Conservation (phyloP, 169 alveolate genomes). For the Cyclospora cayetanensis region DNA sequence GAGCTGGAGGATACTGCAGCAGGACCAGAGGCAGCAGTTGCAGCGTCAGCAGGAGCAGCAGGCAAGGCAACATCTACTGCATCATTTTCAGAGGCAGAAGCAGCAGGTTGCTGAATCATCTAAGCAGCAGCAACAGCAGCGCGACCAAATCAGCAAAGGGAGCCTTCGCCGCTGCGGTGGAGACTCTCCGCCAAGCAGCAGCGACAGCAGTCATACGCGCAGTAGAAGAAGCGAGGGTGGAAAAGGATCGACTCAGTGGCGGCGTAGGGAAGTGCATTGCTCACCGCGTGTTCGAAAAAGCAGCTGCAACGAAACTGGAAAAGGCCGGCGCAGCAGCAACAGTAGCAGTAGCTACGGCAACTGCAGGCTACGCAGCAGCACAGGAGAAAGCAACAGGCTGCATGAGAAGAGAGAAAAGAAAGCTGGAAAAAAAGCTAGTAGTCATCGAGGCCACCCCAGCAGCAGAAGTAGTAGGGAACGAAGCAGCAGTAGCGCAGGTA, state of each 20-base stretch:
- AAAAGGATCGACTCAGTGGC: not conserved
- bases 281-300: not conserved
- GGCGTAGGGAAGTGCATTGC: not conserved
- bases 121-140: not conserved
- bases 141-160: not conserved
- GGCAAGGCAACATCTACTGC: not conserved
- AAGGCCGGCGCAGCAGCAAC: not conserved
- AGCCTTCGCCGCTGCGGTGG: not conserved
- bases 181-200: not conserved
- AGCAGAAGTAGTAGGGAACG: not conserved
- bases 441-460: not conserved
- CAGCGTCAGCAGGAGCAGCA: not conserved
- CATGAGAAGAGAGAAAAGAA: not conserved
- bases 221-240: not conserved
- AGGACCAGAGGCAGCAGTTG: not conserved
- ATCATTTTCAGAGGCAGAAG: not conserved
- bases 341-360: not conserved
- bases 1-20: constrained; percentile 39
- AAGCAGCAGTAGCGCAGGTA: not conserved
- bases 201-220: not conserved
- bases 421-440: not conserved
- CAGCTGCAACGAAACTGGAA: constrained; percentile 24
- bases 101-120: not conserved
- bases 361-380: not conserved
- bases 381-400: too few relatives aligned